A percentile compares a stretch with the other conserved stretches of the same genome.
Evolutionary conservation across 2,329 filamentous ascomycete genomes (phyloP).

Genomic region (Alternaria tenuissima): DNA sequence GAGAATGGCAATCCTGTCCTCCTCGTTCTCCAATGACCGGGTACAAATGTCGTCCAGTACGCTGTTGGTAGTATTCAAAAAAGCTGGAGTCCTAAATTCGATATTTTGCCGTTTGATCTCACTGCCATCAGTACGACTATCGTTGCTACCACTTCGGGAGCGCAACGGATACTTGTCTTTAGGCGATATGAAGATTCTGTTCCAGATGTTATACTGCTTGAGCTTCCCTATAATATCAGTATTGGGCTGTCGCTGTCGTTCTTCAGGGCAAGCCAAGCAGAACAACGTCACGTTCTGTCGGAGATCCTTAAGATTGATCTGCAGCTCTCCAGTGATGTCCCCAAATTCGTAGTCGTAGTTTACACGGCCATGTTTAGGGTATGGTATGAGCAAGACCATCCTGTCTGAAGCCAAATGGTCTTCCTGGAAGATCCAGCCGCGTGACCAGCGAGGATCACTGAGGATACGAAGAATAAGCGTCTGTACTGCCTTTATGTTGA

Average conservation of each 20-base stretch:
- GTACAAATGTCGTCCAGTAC: slow-evolving; percentile 26
- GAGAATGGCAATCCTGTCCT: slow-evolving; percentile 27
- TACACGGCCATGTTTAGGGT: not conserved
- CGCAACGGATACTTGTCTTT: not conserved
- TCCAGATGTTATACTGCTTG: slow-evolving; percentile 34
- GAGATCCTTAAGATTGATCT: slow-evolving; percentile 19
- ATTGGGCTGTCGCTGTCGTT: slow-evolving; percentile 5
- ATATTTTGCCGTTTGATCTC: not conserved
- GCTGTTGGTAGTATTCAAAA: slow-evolving; percentile 21
- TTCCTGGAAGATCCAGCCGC: slow-evolving; percentile 37
- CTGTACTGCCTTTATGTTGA: slow-evolving; percentile 8
- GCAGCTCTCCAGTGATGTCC: slow-evolving; percentile 20
- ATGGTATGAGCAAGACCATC: slow-evolving; percentile 30
- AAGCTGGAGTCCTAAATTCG: not conserved
- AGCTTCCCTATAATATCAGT: slow-evolving; percentile 23
- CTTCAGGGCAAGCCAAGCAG: slow-evolving; percentile 18
- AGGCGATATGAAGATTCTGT: slow-evolving; percentile 3
- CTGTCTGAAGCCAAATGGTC: slow-evolving; percentile 24
- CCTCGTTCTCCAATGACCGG: slow-evolving; percentile 18
- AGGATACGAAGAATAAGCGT: slow-evolving; percentile 23
- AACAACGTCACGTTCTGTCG: slow-evolving; percentile 27
- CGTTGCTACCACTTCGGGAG: not conserved
- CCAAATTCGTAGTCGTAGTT: slow-evolving; percentile 7
- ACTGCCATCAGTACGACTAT: not conserved
- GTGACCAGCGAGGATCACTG: slow-evolving; percentile 27